These are phyloP conservation scores for Lachnellula hyalina DNA, from an alignment of 2,329 filamentous ascomycete genomes.

Conservation along the genomic window DNA sequence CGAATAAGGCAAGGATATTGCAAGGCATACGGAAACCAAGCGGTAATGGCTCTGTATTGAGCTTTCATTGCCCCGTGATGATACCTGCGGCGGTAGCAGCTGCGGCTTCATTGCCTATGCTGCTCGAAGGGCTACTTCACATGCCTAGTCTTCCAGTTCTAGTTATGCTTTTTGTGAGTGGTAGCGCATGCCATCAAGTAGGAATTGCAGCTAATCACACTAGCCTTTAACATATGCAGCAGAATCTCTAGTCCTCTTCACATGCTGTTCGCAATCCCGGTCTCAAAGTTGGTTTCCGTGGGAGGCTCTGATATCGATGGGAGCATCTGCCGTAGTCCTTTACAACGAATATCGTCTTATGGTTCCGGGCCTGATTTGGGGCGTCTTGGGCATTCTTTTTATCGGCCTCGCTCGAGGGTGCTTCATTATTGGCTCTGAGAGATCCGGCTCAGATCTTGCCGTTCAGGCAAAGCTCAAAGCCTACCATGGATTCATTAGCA, in stretches of 20 bases:
- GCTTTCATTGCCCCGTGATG: slow-evolving; percentile 15
- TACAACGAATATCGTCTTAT: slow-evolving; percentile 27
- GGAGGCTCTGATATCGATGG: slow-evolving; percentile 12
- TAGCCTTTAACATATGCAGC: slow-evolving; percentile 22
- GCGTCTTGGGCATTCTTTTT: slow-evolving; percentile 14
- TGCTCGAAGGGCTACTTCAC: slow-evolving; percentile 24
- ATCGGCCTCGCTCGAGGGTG: slow-evolving; percentile 19
- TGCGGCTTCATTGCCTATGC: slow-evolving; percentile 21
- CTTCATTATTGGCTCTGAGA: slow-evolving; percentile 18
- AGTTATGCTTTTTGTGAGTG: slow-evolving; percentile 27
- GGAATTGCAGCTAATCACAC: not conserved
- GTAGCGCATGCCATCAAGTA: not conserved
- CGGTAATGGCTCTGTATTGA: slow-evolving; percentile 3
- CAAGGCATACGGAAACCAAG: slow-evolving; percentile 11
- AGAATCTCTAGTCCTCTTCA: slow-evolving; percentile 20
- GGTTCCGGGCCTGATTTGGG: slow-evolving; percentile 22
- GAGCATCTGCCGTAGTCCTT: slow-evolving; percentile 13
- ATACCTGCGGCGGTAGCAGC: slow-evolving; percentile 18
- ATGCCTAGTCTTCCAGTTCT: slow-evolving; percentile 25
- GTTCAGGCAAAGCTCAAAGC: slow-evolving; percentile 11
- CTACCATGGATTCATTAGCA: slow-evolving; percentile 19
- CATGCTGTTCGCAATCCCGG: slow-evolving; percentile 12
- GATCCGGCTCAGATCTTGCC: slow-evolving; percentile 6
- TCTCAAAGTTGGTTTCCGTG: slow-evolving; percentile 12
- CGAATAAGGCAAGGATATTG: not conserved